These are phyloP conservation scores for Cephaloascus albidus DNA, from an alignment of 805 yeast genomes.

Conservation along the genomic window DNA sequence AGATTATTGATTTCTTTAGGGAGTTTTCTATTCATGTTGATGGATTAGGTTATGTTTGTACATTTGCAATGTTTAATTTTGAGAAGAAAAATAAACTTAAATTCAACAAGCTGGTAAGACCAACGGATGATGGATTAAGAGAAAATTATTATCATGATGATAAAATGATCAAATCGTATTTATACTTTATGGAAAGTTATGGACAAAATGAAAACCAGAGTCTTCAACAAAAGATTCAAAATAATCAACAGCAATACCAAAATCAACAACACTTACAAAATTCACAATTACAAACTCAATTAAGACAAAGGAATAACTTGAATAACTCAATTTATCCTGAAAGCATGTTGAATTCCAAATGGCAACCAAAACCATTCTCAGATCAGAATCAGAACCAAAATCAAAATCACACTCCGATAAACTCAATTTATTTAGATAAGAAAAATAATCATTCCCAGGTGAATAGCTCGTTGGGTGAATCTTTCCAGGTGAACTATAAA, in stretches of 20 bases:
- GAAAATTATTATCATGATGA: slow-evolving; percentile 52
- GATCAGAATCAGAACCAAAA: background rate
- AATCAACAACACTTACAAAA: too few species aligned
- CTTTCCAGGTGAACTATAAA: slow-evolving; percentile 23
- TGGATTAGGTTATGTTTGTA: slow-evolving; percentile 91
- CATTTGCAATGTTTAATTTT: slow-evolving; percentile 86
- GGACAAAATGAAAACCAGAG: slow-evolving; percentile 18
- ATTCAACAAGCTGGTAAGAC: slow-evolving; percentile 19
- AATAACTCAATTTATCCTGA: background rate
- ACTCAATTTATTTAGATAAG: background rate
- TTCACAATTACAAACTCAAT: background rate
- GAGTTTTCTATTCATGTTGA: slow-evolving; percentile 87
- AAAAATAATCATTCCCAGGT: background rate
- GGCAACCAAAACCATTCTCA: background rate
- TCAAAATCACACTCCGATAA: background rate
- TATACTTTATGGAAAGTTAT: slow-evolving; percentile 82
- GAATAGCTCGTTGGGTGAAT: slow-evolving; percentile 24
- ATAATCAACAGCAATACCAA: background rate
- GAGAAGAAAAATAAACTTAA: slow-evolving; percentile 45
- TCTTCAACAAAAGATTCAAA: background rate
- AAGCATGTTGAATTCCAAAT: background rate
- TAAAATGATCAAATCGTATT: slow-evolving; percentile 86
- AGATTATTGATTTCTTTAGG: slow-evolving; percentile 82
- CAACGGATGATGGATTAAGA: slow-evolving; percentile 19
- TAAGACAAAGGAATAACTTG: background rate